Conservation (phyloP, 768 basidiomycete species). For the Suillus subalutaceus region DNA sequence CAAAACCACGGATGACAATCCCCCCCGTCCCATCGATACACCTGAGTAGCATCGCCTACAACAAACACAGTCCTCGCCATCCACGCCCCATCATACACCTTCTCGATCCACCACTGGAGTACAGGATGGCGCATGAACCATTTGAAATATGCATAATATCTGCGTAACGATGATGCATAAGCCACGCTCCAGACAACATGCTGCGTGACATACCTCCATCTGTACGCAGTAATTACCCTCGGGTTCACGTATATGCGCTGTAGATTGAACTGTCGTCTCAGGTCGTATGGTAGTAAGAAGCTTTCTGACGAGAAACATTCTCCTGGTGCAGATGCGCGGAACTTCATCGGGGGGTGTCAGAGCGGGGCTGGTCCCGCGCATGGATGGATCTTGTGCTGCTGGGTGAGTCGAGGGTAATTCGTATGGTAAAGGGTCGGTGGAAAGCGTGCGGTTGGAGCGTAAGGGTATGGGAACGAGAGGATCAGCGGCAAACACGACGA, state of each 20-base stretch:
- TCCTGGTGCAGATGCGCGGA: conserved; percentile 30
- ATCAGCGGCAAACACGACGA: conserved; percentile 42
- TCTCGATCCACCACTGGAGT: conserved; percentile 46
- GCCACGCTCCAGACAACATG: not conserved
- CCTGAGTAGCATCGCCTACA: conserved; percentile 33
- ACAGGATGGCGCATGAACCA: conserved; percentile 40
- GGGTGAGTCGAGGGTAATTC: conserved; percentile 35
- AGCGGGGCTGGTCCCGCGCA: conserved; percentile 29
- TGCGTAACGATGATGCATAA: not conserved
- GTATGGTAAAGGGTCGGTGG: conserved; percentile 30
- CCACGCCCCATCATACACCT: conserved; percentile 38
- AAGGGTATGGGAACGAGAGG: conserved; percentile 43
- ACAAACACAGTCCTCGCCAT: conserved; percentile 40
- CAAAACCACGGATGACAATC: conserved; percentile 4
- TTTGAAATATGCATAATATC: conserved; percentile 38
- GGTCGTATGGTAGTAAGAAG: conserved; percentile 45
- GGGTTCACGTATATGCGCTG: conserved; percentile 42
- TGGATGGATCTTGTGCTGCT: conserved; percentile 16
- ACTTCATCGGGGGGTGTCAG: conserved; percentile 34
- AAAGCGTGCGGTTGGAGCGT: conserved; percentile 42
- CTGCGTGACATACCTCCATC: conserved; percentile 32
- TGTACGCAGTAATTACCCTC: conserved; percentile 41
- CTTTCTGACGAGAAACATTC: conserved; percentile 44
- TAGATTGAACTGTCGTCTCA: conserved; percentile 41
- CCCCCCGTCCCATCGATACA: conserved; percentile 14